Conservation (phyloP, 192 early-diverging fungal species). For the Coemansia sp. region DNA sequence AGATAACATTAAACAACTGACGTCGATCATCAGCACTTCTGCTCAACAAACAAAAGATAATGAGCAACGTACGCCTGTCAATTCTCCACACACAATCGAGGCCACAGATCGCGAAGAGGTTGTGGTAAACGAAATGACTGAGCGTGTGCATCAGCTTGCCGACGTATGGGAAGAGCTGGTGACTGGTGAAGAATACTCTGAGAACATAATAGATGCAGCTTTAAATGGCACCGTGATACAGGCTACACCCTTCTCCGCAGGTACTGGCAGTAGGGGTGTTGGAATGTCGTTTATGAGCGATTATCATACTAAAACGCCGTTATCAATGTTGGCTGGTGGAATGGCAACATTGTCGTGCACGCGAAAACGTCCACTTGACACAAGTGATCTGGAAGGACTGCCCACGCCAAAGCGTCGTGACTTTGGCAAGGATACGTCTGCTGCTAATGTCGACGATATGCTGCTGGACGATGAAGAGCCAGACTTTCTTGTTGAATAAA, state of each 20-base stretch:
- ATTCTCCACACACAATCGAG: background rate
- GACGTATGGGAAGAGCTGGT: conserved; percentile 22
- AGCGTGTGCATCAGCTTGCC: conserved; percentile 25
- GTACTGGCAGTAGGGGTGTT: background rate
- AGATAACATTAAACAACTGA: background rate
- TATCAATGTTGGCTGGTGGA: background rate
- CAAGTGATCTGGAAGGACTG: background rate
- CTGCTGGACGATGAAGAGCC: conserved; percentile 9
- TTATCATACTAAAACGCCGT: background rate
- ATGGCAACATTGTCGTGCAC: conserved; percentile 6
- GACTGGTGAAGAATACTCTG: conserved; percentile 9
- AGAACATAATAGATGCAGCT: background rate
- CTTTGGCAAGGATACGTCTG: background rate
- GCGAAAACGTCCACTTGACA: conserved; percentile 1
- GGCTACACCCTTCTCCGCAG: conserved; percentile 4
- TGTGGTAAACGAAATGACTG: background rate
- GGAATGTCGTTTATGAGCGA: conserved; percentile 15
- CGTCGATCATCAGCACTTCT: background rate
- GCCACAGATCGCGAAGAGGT: background rate
- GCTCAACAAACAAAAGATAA: background rate
- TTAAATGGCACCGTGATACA: background rate
- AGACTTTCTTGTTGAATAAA: conserved; percentile 17
- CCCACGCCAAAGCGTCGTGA: conserved; percentile 8
- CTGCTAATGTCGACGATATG: background rate
- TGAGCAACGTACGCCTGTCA: background rate